Evolutionary conservation across 345 rosid genomes (phyloP), one percentile per base, ranked within the genome.

Genomic region (Brassica nigra): DNA sequence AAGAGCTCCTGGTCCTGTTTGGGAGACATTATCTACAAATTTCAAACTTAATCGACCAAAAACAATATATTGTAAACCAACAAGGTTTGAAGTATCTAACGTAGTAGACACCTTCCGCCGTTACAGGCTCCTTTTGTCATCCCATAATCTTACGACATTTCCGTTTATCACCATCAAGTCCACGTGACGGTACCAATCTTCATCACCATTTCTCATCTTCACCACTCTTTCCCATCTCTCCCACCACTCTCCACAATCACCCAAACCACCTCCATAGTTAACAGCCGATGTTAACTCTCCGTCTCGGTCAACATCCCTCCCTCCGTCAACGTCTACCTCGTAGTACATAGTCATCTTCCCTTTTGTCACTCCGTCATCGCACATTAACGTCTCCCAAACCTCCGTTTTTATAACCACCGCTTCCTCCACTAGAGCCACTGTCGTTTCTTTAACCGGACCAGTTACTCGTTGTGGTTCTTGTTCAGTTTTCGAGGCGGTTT

Each of bases 101-200:
- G 57, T 5, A 49, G 18, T n/a, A 49, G 18, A 54, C 59, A 54
- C 59, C 23, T 16, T 4, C 52, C 65, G 16, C 74, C 58, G 64
- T 74, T 66, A 74, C 70, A n/a, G 33, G 36, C 44, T 68, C 78
- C 66, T 47, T 80, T 80, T 70, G 64, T 54, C 90, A 36, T 90
- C 92, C 98, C 97, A 93, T 44, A 93, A 78, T 76, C 89, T 83
- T 8, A 93, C 92, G 6, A 93, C 85, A 78, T 82, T 90, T 33
- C 98, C 98, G 85, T 88, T 80, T n/a, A 80, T 49, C 71, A 69
- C 79, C 75, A 58, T 74, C 63, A 80, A 80, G 74, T 93, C 93
- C 75, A 88, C 91, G 76, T 70, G 82, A 42, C 87, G 78, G 85
- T 88, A 86, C 97, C 93, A 90, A 5, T 81, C 85, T 71, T 67